phyloP scores from a whole-genome alignment of 305 asterid genomes.

The Solanum hybrid region DNA sequence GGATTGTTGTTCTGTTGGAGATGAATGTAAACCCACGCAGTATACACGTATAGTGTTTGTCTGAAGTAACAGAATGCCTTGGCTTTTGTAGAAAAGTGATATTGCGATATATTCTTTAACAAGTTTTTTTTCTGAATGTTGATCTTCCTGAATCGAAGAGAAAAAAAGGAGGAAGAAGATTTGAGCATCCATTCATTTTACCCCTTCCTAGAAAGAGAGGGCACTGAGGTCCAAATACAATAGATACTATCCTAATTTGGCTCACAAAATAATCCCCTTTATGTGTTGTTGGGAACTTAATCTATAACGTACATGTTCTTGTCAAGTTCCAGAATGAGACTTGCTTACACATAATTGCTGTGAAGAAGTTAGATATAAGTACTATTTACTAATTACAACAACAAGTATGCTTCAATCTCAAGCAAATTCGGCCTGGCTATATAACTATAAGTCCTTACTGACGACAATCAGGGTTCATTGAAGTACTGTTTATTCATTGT shows the following conservation, averaged over 20 bases:
- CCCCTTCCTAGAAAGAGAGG: background rate
- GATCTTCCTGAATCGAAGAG: background rate
- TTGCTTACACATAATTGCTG: background rate
- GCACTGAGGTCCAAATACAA: background rate
- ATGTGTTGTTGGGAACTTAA: background rate
- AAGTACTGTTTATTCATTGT: background rate
- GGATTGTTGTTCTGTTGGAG: background rate
- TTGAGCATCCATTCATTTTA: background rate
- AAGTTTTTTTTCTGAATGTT: background rate
- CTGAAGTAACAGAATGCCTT: background rate
- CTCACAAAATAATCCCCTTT: background rate
- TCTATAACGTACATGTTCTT: background rate
- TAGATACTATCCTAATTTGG: background rate
- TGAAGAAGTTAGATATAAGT: background rate
- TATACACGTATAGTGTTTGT: background rate
- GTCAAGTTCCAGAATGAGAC: background rate
- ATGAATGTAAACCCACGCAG: background rate
- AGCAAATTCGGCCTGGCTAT: background rate
- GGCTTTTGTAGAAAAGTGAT: background rate
- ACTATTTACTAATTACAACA: background rate
- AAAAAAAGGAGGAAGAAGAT: background rate
- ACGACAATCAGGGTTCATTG: background rate
- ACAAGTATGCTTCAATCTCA: background rate
- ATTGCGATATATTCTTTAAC: background rate
- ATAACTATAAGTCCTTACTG: background rate